Evolutionary conservation across 1,139 yeast genomes (phyloP), one percentile per base, ranked within the genome.

Genomic region (Neolecta irregularis): DNA sequence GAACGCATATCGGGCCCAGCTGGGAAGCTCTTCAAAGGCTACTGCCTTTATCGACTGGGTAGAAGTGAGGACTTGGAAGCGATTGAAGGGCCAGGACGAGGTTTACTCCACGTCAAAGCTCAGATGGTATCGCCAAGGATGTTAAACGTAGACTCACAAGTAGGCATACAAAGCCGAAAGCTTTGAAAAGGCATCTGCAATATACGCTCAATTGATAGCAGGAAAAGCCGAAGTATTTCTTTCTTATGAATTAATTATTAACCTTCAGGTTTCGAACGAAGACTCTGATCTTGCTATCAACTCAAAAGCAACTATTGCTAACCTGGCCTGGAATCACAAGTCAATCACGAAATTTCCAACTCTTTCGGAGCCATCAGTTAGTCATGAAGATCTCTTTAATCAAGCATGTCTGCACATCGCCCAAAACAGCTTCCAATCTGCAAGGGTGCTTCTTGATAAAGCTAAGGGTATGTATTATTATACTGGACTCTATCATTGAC

Each of bases 71-170:
- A 60, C 5, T 56, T 70, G 43, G 57, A 21, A 32, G 48, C 35
- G 6, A 46, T 62, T 9, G 47, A 51, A 11, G 24, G 21, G 9
- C 30, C 36, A 12, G 44, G 47, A 8, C 57, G 73, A 45, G 85
- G 81, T 0, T 56, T 79, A 41, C 57, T 65, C 37, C 93, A 83
- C 52, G 65, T 81, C n/a, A 56, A 74, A 43, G 94, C 95, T 0
- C 98, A 85, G 56, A 72, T 38, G 19, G 47, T 44, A 20, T n/a
- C n/a, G n/a, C n/a, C n/a, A n/a, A n/a, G n/a, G n/a, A n/a, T n/a
- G n/a, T n/a, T n/a, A n/a, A 24, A 13, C 11, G 37, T 22, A 9
- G 15, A 6, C 12, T n/a, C 23, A 12, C 30, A n/a, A n/a, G n/a
- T n/a, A 44, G 46, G 40, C 36, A n/a, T 44, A 44, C 13, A 38